Evolutionary conservation across 148 eudicot genomes (phyloP), one percentile per base, ranked within the genome.

Genomic region (Limonium bicolor): DNA sequence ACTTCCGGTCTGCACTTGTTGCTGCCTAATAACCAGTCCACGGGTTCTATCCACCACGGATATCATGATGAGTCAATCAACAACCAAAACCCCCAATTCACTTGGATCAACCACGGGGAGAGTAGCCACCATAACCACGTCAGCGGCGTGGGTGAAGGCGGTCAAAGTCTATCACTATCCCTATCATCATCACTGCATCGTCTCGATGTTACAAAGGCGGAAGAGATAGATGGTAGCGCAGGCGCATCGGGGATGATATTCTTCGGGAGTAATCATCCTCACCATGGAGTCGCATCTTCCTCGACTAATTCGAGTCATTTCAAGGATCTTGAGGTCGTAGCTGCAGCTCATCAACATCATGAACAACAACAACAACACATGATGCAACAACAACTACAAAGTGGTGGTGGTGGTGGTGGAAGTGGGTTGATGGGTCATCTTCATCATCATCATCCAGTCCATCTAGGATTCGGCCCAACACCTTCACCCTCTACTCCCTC

Each of bases 81-180:
- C n/a, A 24, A 24, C 48, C 50, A 13, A 7, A 22, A 19, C 13
- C 8, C 49, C 17, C 49, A 25, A 4, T 15, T 45, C 46, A 41
- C 46, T 2, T 41, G 46, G 46, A 14, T 41, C 5, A 3, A 26
- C 3, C 27, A 41, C 3, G 23, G 14, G 4, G 13, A 6, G 8
- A 28, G 38, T 20, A 23, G 28, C 39, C 48, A 13, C 62, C 55
- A 57, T 54, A 63, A 60, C 18, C 44, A 14, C 13, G 51, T 7
- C 3, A 25, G 24, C 18, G 44, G 61, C 0, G 63, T 44, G 1
- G 37, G 48, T 0, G 65, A 40, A 10, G 77, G 72, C 50, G 75
- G 77, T 0, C 86, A 79, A 66, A 90, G 94, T 6, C 72, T 87
- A 2, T 86, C 96, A 8, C 51, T 86, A 5, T 86, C 96, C 5